phyloP scores from a whole-genome alignment of 2,329 filamentous ascomycete species.

The Cercospora brassicicola region DNA sequence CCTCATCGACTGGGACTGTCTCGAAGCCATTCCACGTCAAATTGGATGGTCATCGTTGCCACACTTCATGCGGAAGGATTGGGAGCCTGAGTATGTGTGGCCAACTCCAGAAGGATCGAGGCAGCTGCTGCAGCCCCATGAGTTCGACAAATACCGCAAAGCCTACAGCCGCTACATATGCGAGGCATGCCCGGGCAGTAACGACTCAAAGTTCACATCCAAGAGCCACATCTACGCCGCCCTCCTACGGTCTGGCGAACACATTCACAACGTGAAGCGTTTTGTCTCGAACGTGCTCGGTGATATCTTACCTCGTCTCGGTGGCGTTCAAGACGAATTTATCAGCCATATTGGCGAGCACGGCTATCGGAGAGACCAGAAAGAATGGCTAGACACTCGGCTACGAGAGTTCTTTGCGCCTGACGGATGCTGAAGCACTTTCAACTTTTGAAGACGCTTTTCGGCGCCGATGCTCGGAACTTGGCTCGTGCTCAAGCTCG shows the following conservation, averaged over 20 bases:
- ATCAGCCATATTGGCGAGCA: constrained; percentile 14
- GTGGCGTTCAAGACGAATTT: constrained; percentile 6
- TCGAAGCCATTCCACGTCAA: constrained; percentile 23
- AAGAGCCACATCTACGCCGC: constrained; percentile 26
- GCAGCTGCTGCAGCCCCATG: constrained; percentile 15
- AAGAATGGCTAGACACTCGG: constrained; percentile 19
- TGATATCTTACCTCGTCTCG: constrained; percentile 19
- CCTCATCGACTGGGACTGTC: constrained; percentile 27
- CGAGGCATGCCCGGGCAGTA: constrained; percentile 15
- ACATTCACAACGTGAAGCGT: constrained; percentile 17
- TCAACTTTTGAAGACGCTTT: background rate
- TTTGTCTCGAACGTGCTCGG: constrained; percentile 24
- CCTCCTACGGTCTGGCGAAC: constrained; percentile 18
- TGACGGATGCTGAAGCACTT: background rate
- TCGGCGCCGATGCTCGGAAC: background rate
- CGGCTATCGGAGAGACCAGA: constrained; percentile 17
- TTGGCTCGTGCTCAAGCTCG: background rate
- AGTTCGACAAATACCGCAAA: constrained; percentile 21
- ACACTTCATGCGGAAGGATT: constrained; percentile 23
- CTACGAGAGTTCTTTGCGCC: constrained; percentile 20
- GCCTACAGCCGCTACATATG: constrained; percentile 22
- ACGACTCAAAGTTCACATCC: constrained; percentile 20
- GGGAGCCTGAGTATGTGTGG: constrained; percentile 20
- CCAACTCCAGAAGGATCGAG: constrained; percentile 6
- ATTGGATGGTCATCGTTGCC: constrained; percentile 22